Evolutionary conservation across 140 eudicot species (phyloP), one percentile per base, ranked within the genome.

Genomic region (Anethum foeniculum): DNA sequence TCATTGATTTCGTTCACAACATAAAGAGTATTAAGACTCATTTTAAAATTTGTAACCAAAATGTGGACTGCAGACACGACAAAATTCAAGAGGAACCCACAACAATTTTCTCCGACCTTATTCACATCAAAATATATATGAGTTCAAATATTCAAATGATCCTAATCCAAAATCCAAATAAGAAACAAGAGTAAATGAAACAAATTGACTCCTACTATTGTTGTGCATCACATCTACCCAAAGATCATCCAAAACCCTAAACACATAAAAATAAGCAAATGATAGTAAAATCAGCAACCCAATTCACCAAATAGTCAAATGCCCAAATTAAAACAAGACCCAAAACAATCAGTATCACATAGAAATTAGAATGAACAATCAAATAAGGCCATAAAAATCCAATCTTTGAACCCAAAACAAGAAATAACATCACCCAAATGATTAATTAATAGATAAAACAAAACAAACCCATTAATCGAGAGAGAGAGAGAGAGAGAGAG

Each of bases 391-490:
- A 58, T n/a, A 62, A 62, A 60, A 62, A 25, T 62, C n/a, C 32
- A 78, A 78, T 78, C 71, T 64, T 64, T 28, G 13, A 47, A 21
- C 28, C 27, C 75, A 71, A 62, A 13, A 46, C 23, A 76, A 52
- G 75, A 76, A 72, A 84, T n/a, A 44, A 1, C 8, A 18, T 27
- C 32, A 77, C 76, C 41, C 68, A 2, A 79, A n/a, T 28, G 58
- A 80, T 15, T 14, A 64, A 77, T n/a, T n/a, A 34, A 65, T 7
- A 48, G 6, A 21, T 0, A 62, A 67, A 75, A 56, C 5, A 12
- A 28, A 30, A 27, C 46, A 54, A 71, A 43, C 78, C 83, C 32
- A 51, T 69, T 16, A 18, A 62, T 44, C 10, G 18, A 80, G 36
- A 79, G 48, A 47, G 14, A 78, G 76, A 49, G 23, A 18, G 0